Evolutionary conservation across 2,329 filamentous ascomycete genomes (phyloP).

Genomic region (Verticillium isaacii): DNA sequence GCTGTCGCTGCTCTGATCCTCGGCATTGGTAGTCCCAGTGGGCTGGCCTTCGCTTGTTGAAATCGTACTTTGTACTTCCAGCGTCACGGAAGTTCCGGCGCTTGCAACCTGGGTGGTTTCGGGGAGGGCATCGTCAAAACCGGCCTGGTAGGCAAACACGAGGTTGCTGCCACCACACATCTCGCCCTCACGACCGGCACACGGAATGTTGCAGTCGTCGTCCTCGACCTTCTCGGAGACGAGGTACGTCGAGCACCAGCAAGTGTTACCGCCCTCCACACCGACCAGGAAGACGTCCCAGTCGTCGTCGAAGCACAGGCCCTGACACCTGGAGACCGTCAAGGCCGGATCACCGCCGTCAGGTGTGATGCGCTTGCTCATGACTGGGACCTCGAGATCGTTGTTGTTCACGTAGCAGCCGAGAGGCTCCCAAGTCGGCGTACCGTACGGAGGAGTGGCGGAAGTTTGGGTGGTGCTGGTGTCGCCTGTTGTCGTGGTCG

Average conservation of each 20-base stretch:
- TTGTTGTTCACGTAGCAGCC: constrained; percentile 35
- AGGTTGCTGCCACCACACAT: background rate
- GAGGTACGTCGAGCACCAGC: background rate
- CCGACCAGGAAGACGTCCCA: background rate
- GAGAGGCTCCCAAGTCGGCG: constrained; percentile 16
- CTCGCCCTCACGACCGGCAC: background rate
- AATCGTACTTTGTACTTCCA: background rate
- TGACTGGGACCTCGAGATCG: constrained; percentile 16
- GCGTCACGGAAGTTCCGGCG: background rate
- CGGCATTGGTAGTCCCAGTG: background rate
- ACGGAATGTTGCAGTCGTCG: background rate
- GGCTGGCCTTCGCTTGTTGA: background rate
- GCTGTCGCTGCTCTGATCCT: background rate
- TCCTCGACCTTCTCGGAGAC: background rate
- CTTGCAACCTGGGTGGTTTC: background rate
- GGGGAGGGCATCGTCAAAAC: background rate
- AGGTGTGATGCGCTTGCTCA: constrained; percentile 24
- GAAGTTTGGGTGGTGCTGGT: constrained; percentile 4
- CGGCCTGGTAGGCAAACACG: background rate
- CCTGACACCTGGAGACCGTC: constrained; percentile 28
- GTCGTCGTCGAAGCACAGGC: constrained; percentile 21
- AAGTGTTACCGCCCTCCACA: background rate
- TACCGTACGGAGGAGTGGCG: background rate
- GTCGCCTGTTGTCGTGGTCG: constrained; percentile 5
- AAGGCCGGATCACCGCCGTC: constrained; percentile 17